phyloP scores from a whole-genome alignment of 805 yeast genomes.

The Kluyveromyces wickerhamii region DNA sequence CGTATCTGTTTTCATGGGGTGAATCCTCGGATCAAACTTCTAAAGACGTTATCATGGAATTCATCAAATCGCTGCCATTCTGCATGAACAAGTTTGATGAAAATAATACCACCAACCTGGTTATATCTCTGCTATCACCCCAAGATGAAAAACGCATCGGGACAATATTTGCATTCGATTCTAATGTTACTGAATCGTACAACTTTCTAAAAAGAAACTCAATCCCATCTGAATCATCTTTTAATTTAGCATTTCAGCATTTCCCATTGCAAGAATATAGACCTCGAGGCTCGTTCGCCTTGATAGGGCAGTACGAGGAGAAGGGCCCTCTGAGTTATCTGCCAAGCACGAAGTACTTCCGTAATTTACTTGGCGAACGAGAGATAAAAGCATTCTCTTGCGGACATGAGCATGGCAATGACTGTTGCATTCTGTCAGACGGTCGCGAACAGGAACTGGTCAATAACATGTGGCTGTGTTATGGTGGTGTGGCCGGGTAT shows the following conservation, averaged over 20 bases:
- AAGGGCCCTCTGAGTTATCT: slow-evolving; percentile 24
- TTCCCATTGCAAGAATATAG: slow-evolving; percentile 58
- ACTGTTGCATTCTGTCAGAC: slow-evolving; percentile 43
- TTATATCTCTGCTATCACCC: not conserved
- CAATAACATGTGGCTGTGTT: slow-evolving; percentile 49
- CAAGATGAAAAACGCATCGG: slow-evolving; percentile 3
- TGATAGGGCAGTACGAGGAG: slow-evolving; percentile 32
- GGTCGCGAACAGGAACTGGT: slow-evolving; percentile 5
- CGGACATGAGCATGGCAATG: slow-evolving; percentile 67
- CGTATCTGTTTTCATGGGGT: slow-evolving; percentile 55
- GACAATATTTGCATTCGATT: slow-evolving; percentile 11
- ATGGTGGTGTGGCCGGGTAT: slow-evolving; percentile 57
- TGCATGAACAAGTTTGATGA: slow-evolving; percentile 42
- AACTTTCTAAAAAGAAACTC: not conserved
- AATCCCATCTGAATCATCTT: slow-evolving; percentile 3
- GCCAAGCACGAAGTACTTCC: slow-evolving; percentile 27
- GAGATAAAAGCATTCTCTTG: slow-evolving; percentile 51
- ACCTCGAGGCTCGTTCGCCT: slow-evolving; percentile 30
- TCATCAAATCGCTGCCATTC: slow-evolving; percentile 42
- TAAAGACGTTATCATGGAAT: slow-evolving; percentile 37
- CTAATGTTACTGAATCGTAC: slow-evolving; percentile 4
- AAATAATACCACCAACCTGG: slow-evolving; percentile 29
- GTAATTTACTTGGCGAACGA: slow-evolving; percentile 33
- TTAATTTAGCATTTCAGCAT: slow-evolving; percentile 59
- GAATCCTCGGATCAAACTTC: slow-evolving; percentile 45